These are phyloP conservation scores for Monosporozyma unispora DNA, from an alignment of 805 yeast genomes.

Conservation along the genomic window DNA sequence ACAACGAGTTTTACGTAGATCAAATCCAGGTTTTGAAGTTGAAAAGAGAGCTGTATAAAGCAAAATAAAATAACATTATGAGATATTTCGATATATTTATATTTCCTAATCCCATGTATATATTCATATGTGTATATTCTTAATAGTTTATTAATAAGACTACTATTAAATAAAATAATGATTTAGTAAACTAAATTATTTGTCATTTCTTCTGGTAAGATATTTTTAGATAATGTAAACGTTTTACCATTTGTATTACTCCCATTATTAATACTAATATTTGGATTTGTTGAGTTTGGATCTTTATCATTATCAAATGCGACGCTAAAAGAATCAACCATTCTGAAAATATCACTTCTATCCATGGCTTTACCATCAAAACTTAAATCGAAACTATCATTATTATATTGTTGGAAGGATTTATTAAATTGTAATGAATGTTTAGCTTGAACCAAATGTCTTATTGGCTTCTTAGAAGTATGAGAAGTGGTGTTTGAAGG, in stretches of 20 bases:
- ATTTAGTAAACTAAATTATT: constrained; percentile 1
- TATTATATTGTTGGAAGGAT: constrained; percentile 4
- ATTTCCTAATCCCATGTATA: background rate
- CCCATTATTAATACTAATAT: constrained; percentile 2
- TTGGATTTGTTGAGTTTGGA: background rate
- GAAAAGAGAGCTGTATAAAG: constrained; percentile 19
- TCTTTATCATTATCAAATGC: constrained; percentile 30
- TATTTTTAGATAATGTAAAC: constrained; percentile 2
- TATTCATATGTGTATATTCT: background rate
- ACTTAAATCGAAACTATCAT: constrained; percentile 33
- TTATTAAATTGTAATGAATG: background rate
- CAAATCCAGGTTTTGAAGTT: constrained; percentile 55
- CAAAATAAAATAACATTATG: background rate
- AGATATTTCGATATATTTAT: background rate
- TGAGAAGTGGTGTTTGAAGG: background rate
- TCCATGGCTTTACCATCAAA: constrained; percentile 41
- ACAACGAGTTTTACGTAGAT: constrained; percentile 47
- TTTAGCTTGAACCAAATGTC: background rate
- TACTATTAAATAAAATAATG: no score
- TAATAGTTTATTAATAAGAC: background rate
- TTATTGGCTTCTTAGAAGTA: background rate
- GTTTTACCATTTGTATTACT: background rate
- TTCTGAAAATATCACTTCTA: constrained; percentile 33
- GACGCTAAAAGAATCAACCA: constrained; percentile 34
- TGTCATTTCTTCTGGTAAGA: constrained; percentile 14